phyloP scores from a whole-genome alignment of 495 filamentous ascomycete species.

The Podospora pseudopauciseta region DNA sequence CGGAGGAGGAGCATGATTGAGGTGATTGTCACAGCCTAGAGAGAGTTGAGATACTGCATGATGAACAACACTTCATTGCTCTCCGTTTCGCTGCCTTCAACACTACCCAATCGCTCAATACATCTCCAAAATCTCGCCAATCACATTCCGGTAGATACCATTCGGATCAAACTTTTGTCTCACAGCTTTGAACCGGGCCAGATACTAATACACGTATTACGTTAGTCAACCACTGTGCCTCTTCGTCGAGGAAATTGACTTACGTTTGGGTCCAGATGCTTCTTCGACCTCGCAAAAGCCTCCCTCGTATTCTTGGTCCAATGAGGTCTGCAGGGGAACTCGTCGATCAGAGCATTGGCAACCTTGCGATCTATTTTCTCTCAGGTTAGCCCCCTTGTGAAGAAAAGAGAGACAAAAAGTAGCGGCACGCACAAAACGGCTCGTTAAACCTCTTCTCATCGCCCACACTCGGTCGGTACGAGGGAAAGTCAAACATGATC shows the following conservation, averaged over 20 bases:
- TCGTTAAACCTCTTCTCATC: constrained; percentile 49
- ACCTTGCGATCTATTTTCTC: constrained; percentile 26
- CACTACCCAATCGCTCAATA: constrained; percentile 20
- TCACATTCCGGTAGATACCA: constrained; percentile 44
- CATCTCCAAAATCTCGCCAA: constrained; percentile 46
- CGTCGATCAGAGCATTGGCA: constrained; percentile 45
- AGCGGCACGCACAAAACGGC: constrained; percentile 40
- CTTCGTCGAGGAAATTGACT: background rate
- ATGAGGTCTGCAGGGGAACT: constrained; percentile 48
- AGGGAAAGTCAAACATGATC: constrained; percentile 53
- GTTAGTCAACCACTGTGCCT: too few species aligned
- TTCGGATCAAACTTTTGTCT: constrained; percentile 45
- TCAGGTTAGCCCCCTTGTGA: too few species aligned
- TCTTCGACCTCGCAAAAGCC: constrained; percentile 40
- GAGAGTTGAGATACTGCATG: background rate
- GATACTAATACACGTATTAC: background rate
- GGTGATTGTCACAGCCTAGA: background rate
- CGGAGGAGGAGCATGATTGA: constrained; percentile 90
- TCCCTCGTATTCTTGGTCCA: constrained; percentile 53
- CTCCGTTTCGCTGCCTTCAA: too few species aligned
- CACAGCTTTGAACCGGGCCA: constrained; percentile 38
- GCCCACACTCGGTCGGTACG: constrained; percentile 41
- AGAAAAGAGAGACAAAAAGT: too few species aligned
- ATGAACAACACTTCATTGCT: too few species aligned
- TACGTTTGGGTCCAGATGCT: constrained; percentile 44